Evolutionary conservation across 208 protist genomes (phyloP), one percentile per base, ranked within the genome.

Genomic region (Spongospora subterranea): DNA sequence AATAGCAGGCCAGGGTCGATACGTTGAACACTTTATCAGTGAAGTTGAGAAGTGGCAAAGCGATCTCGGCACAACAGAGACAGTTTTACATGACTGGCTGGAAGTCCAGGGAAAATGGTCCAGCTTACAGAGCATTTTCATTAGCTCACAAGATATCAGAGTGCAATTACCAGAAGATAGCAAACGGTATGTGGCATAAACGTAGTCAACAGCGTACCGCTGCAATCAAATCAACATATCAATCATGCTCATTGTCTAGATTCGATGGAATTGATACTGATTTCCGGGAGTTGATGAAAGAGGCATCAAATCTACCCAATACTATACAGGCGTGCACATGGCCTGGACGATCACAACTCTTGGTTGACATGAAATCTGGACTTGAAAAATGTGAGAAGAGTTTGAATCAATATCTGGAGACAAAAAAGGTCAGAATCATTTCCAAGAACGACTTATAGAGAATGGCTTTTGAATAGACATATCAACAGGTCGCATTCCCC

Each of bases 51-150:
- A 94, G 38, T 99, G 98, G 97, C 97, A 99, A 93, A 96, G 96
- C 88, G 97, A 97, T 89, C 95, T 99, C 6, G 97, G 96, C 20
- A 95, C 95, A 0, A 97, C 99, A 20, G 97, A 98, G 91, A 97
- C 96, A 6, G 98, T 98, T 92, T 98, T 98, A 0, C 95, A 92
- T 43, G 97, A 98, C 91, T 98, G 97, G 97, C 92, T 98, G 29
- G 97, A 98, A 46, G 98, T 98, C 77, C 98, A 99, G 94, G 94
- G 96, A 38, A 97, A 98, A 88, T 99, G 98, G 98, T 95, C 96
- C 93, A 98, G 98, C 92, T 94, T 99, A 43, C 98, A 98, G 93
- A 97, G 97, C 46, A 99, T 99, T 91, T 99, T 99, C 93, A 98
- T 99, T 46, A 95, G 97, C 1, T 98, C 97, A 39, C 97, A 97